Conservation (phyloP, 306 rosid species). For the Neltuma alba region DNA sequence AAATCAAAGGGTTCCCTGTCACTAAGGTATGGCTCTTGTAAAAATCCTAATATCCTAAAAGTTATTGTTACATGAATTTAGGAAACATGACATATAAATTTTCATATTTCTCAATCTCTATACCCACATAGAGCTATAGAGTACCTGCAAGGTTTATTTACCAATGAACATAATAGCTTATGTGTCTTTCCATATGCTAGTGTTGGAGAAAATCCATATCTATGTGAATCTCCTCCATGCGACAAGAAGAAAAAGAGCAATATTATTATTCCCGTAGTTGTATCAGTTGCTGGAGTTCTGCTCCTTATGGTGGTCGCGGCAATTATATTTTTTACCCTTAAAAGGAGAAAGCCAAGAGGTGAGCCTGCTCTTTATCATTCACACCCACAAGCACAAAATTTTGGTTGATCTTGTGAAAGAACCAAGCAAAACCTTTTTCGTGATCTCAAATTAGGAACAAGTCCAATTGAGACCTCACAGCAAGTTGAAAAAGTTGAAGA, state of each 20-base stretch:
- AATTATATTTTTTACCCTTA: constrained; percentile 18
- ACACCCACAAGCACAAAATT: not conserved
- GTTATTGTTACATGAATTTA: not conserved
- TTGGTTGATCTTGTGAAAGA: not conserved
- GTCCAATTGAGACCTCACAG: too few species aligned
- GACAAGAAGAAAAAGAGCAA: constrained; percentile 12
- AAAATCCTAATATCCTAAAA: not conserved
- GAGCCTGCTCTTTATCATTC: not conserved
- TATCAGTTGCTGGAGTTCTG: constrained; percentile 42
- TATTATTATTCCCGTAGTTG: constrained; percentile 36
- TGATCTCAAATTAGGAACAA: too few species aligned
- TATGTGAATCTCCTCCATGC: constrained; percentile 36
- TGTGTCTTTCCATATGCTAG: constrained; percentile 35
- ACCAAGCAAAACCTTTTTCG: too few species aligned
- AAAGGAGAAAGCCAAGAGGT: constrained; percentile 34
- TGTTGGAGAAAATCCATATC: constrained; percentile 39
- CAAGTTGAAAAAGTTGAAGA: too few species aligned
- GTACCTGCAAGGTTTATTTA: too few species aligned
- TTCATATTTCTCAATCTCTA: not conserved
- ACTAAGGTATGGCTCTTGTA: constrained; percentile 40
- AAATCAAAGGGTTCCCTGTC: constrained; percentile 32
- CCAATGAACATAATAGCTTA: not conserved
- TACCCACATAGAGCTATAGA: too few species aligned
- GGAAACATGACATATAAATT: not conserved
- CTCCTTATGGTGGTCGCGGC: constrained; percentile 26